Evolutionary conservation across 306 rosid genomes (phyloP).

Genomic region (Lathyrus tuberosus): DNA sequence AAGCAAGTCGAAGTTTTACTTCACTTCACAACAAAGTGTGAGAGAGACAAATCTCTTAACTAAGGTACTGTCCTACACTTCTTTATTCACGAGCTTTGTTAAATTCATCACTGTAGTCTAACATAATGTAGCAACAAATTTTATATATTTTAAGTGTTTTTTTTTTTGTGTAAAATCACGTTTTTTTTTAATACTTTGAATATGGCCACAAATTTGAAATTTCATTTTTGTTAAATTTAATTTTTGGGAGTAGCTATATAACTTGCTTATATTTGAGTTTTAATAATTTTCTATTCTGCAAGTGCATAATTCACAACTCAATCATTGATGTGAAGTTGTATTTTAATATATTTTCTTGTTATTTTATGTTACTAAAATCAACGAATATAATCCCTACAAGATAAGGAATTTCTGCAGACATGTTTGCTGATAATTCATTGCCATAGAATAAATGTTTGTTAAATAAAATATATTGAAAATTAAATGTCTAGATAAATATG

Average conservation of each 20-base stretch:
- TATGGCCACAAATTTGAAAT: not conserved
- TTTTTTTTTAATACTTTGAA: slow-evolving; percentile 12
- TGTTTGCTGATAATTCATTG: slow-evolving; percentile 13
- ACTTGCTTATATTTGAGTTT: not conserved
- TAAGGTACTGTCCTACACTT: slow-evolving; percentile 38
- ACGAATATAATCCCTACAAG: not conserved
- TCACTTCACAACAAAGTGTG: slow-evolving; percentile 2
- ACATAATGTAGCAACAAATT: not conserved
- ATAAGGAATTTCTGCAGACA: slow-evolving; percentile 28
- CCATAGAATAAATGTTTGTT: slow-evolving; percentile 21
- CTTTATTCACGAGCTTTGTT: not conserved
- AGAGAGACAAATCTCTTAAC: not conserved
- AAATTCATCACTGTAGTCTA: not conserved
- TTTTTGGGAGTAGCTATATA: not conserved
- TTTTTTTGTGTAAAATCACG: slow-evolving; percentile 22
- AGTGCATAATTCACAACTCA: not conserved
- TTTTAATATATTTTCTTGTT: not conserved
- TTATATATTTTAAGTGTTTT: not conserved
- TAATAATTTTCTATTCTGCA: not conserved
- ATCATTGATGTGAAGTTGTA: slow-evolving; percentile 8
- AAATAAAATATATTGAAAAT: not conserved
- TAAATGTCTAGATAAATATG: not conserved
- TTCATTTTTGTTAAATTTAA: not conserved
- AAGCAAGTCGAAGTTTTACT: not conserved
- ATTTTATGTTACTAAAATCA: slow-evolving; percentile 9